phyloP scores from a whole-genome alignment of 139 green algal species.

The Coelastrella sp. region DNA sequence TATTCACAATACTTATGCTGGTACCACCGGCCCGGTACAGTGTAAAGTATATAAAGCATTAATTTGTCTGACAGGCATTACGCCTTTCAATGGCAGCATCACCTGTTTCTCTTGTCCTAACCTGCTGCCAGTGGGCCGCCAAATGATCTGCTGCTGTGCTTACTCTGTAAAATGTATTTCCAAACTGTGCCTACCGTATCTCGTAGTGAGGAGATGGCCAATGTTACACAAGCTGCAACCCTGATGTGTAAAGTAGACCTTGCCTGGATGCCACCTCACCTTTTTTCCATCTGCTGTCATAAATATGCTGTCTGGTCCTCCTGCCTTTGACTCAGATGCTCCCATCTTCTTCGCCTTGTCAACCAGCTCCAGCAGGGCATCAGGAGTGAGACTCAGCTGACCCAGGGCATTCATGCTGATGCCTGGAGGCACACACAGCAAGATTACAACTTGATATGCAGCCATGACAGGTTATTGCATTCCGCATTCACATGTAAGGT shows the following conservation, averaged over 20 bases:
- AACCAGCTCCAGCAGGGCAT: neutral
- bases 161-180: no score
- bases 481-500: no score
- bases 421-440: neutral
- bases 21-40: neutral
- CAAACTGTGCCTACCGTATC: no score
- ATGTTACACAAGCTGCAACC: no score
- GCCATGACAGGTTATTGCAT: neutral
- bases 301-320: neutral
- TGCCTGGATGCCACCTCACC: neutral
- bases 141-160: no score
- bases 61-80: no score
- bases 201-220: no score
- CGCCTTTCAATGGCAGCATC: no score
- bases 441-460: neutral
- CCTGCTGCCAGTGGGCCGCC: no score
- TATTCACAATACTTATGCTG: neutral
- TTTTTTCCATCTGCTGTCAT: neutral
- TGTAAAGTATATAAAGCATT: no score
- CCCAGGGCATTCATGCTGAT: neutral
- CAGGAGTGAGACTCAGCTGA: neutral
- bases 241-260: neutral
- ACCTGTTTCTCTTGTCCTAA: no score
- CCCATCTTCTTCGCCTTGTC: slow-evolving; percentile 4
- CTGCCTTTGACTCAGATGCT: neutral